Evolutionary conservation across 305 asterid genomes (phyloP).

Genomic region (Plantago coronopus): DNA sequence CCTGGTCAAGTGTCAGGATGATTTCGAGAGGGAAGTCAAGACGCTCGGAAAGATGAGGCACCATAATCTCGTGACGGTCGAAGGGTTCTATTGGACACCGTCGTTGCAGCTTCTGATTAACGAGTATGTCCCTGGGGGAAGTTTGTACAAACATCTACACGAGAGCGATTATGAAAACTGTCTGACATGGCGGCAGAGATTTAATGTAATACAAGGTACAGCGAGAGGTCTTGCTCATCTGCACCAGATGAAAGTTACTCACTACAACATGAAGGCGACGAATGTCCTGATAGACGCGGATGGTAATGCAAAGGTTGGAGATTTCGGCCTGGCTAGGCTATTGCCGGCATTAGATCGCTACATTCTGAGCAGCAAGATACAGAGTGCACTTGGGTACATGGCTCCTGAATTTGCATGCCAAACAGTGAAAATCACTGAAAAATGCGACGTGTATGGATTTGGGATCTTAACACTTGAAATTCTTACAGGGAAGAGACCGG

Average conservation of each 20-base stretch:
- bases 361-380: slow-evolving; percentile 75
- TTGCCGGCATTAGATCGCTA: slow-evolving; percentile 64
- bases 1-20: slow-evolving; percentile 67
- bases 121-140: slow-evolving; percentile 52
- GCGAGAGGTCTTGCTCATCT: slow-evolving; percentile 72
- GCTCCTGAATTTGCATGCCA: slow-evolving; percentile 89
- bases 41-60: slow-evolving; percentile 57
- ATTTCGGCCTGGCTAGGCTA: slow-evolving; percentile 63
- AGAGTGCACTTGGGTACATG: slow-evolving; percentile 87
- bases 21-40: slow-evolving; percentile 66
- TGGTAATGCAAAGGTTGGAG: slow-evolving; percentile 70
- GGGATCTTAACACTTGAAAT: slow-evolving; percentile 70
- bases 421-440: slow-evolving; percentile 75
- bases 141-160: slow-evolving; percentile 60
- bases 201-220: slow-evolving; percentile 52
- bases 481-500: slow-evolving; percentile 71
- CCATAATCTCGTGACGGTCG: slow-evolving; percentile 55
- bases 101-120: slow-evolving; percentile 69
- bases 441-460: slow-evolving; percentile 82
- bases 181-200: slow-evolving; percentile 65
- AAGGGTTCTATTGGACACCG: slow-evolving; percentile 86
- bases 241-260: slow-evolving; percentile 56
- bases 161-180: slow-evolving; percentile 31
- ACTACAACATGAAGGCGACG: slow-evolving; percentile 69
- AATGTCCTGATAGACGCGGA: slow-evolving; percentile 48